Conservation (phyloP, 495 filamentous ascomycete genomes). For the Xylaria scruposa region DNA sequence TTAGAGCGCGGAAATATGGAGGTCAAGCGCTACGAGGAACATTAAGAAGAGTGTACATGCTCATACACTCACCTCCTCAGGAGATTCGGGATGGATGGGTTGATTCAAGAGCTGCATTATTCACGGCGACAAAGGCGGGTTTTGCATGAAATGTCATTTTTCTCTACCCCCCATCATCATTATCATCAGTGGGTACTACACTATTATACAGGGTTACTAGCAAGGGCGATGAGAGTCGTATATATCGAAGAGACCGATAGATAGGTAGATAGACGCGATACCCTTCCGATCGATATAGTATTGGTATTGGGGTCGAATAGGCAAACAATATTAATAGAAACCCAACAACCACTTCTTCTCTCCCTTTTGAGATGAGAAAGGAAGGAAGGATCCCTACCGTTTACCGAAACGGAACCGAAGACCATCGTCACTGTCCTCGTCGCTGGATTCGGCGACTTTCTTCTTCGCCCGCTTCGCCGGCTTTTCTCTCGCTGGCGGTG, state of each 20-base stretch:
- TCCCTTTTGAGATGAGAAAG: too few relatives aligned
- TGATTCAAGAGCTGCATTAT: neutral
- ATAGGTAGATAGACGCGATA: slow-evolving; percentile 19
- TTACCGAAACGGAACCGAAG: slow-evolving; percentile 65
- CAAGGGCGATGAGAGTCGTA: neutral
- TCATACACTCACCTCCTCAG: neutral
- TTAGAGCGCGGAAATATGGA: neutral
- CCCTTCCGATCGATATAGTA: slow-evolving; percentile 15
- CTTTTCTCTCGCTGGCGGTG: slow-evolving; percentile 42
- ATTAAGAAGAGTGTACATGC: neutral
- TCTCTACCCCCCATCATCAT: neutral
- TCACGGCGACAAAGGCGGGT: slow-evolving; percentile 1
- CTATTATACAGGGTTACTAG: slow-evolving; percentile 5
- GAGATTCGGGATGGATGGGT: neutral
- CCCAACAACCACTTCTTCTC: neutral
- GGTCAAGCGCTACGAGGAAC: neutral
- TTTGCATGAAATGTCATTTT: neutral
- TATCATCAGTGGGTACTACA: neutral
- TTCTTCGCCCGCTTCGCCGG: slow-evolving; percentile 54
- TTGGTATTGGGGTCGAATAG: neutral
- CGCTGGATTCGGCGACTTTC: slow-evolving; percentile 44
- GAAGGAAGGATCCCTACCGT: slow-evolving; percentile 32
- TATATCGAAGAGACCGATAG: slow-evolving; percentile 1
- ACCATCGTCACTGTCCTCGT: slow-evolving; percentile 59
- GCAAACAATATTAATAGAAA: neutral